These are phyloP conservation scores for Saccharomycopsis vini DNA, from an alignment of 805 yeast species.

Conservation along the genomic window DNA sequence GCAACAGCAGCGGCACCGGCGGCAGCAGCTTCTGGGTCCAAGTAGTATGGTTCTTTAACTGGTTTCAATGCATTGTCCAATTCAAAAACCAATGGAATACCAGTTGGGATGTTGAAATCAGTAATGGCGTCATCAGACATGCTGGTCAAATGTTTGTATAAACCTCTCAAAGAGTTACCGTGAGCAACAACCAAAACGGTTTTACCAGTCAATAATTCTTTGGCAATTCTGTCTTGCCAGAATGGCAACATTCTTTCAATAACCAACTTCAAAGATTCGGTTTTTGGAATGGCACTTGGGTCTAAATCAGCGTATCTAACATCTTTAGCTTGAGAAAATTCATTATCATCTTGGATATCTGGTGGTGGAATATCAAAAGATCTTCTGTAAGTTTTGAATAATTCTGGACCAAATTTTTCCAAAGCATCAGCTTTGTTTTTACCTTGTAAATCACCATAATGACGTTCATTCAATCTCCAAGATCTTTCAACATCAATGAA, in stretches of 20 bases:
- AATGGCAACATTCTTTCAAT: slow-evolving; percentile 94
- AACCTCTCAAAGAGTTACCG: slow-evolving; percentile 96
- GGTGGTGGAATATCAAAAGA: slow-evolving; percentile 97
- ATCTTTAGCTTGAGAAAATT: slow-evolving; percentile 81
- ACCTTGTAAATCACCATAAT: slow-evolving; percentile 98
- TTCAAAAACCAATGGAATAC: slow-evolving; percentile 96
- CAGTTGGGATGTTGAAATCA: slow-evolving; percentile 94
- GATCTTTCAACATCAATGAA: slow-evolving; percentile 89
- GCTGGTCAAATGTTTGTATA: slow-evolving; percentile 90
- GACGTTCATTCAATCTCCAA: slow-evolving; percentile 98
- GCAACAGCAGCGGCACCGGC: slow-evolving; percentile 99
- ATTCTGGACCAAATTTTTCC: slow-evolving; percentile 79
- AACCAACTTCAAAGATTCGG: slow-evolving; percentile 90
- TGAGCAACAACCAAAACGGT: slow-evolving; percentile 92
- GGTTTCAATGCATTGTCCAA: slow-evolving; percentile 82
- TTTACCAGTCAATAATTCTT: slow-evolving; percentile 76
- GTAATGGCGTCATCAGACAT: slow-evolving; percentile 90
- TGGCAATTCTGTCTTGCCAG: slow-evolving; percentile 90
- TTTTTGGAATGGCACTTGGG: slow-evolving; percentile 80
- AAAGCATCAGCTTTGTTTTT: slow-evolving; percentile 94
- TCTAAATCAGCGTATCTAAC: slow-evolving; percentile 78
- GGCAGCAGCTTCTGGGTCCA: slow-evolving; percentile 99
- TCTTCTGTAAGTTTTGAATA: slow-evolving; percentile 96
- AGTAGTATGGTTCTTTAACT: slow-evolving; percentile 87
- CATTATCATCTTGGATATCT: slow-evolving; percentile 61